Conservation (phyloP, 163 green algal species). For the Botryococcus braunii region DNA sequence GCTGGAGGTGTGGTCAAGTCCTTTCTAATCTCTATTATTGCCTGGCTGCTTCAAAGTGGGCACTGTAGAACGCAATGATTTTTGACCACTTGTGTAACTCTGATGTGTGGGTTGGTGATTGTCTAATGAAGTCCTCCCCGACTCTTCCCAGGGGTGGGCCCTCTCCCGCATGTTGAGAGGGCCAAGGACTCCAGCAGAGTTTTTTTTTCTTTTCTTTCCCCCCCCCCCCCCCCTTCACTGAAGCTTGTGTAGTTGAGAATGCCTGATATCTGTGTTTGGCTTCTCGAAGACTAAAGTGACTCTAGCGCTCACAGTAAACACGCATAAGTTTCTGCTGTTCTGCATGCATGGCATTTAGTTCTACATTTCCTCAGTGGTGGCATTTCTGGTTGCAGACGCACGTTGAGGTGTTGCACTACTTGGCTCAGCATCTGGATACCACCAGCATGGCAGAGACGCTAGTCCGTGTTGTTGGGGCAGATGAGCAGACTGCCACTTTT, state of each 20-base stretch:
- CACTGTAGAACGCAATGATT: background rate
- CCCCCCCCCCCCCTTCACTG: background rate
- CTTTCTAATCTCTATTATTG: background rate
- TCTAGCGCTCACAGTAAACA: no score
- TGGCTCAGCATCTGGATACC: slow-evolving; percentile 81
- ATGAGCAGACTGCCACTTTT: slow-evolving; percentile 72
- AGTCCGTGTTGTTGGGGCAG: slow-evolving; percentile 81
- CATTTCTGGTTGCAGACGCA: slow-evolving; percentile 26
- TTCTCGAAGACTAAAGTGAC: no score
- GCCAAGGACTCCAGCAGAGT: no score
- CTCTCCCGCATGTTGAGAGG: background rate
- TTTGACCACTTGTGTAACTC: background rate
- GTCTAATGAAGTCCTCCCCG: background rate
- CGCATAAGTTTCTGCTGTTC: background rate
- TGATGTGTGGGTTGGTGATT: background rate
- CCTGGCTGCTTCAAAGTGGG: background rate
- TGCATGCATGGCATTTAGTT: background rate
- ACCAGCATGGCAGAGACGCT: slow-evolving; percentile 87
- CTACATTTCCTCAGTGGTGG: background rate
- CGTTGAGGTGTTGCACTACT: slow-evolving; percentile 40
- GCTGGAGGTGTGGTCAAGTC: slow-evolving; percentile 23
- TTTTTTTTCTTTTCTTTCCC: no score
- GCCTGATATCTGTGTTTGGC: no score
- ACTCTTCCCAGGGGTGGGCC: background rate
- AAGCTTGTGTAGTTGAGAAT: background rate